Evolutionary conservation across 2,329 filamentous ascomycete species (phyloP).

Genomic region (Aureobasidium zeae): DNA sequence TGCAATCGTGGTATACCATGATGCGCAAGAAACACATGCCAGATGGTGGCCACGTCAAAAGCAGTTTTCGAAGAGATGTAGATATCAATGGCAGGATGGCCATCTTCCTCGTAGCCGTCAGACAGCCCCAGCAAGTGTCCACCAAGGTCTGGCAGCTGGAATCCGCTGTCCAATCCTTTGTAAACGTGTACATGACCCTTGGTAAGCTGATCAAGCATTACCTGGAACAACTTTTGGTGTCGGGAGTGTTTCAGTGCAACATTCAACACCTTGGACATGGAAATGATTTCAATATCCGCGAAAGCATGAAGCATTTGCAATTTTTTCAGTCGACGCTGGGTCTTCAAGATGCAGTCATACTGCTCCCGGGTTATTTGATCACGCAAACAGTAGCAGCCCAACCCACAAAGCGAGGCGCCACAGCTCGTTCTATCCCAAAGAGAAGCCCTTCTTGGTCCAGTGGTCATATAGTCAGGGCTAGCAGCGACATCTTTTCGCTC

Average conservation of each 20-base stretch:
- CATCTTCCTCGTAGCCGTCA: slow-evolving; percentile 3
- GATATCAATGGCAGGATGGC: slow-evolving; percentile 9
- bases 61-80: slow-evolving; percentile 18
- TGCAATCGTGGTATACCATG: slow-evolving; percentile 16
- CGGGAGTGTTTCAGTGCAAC: slow-evolving; percentile 13
- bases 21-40: slow-evolving; percentile 18
- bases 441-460: slow-evolving; percentile 9
- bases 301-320: slow-evolving; percentile 17
- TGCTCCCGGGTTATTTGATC: slow-evolving; percentile 17
- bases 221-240: slow-evolving; percentile 12
- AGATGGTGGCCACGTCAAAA: slow-evolving; percentile 17
- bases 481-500: not conserved
- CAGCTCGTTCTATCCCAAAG: slow-evolving; percentile 17
- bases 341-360: slow-evolving; percentile 15
- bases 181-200: slow-evolving; percentile 15
- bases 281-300: slow-evolving; percentile 16
- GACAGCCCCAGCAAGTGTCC: slow-evolving; percentile 18
- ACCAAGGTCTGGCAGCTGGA: slow-evolving; percentile 16
- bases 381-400: slow-evolving; percentile 15
- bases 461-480: slow-evolving; percentile 11
- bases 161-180: slow-evolving; percentile 17
- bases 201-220: slow-evolving; percentile 15
- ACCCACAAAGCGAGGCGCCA: slow-evolving; percentile 13
- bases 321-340: slow-evolving; percentile 16
- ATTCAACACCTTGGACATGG: slow-evolving; percentile 9